phyloP scores from a whole-genome alignment of 306 rosid species.

The Abrus pulchellus region DNA sequence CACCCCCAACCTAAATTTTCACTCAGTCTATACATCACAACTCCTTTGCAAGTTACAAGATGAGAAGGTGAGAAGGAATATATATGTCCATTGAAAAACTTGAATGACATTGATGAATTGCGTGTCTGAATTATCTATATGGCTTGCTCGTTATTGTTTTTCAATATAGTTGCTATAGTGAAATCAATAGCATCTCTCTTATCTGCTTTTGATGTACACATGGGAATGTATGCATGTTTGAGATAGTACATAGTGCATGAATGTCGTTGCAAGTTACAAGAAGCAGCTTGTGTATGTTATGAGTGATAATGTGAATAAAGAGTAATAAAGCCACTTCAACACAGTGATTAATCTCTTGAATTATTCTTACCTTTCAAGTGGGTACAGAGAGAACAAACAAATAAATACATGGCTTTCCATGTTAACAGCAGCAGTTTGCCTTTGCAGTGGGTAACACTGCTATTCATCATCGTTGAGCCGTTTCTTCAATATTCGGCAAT shows the following conservation, averaged over 20 bases:
- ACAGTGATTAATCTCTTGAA: slow-evolving; percentile 2
- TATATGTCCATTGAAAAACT: not conserved
- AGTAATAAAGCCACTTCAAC: no score
- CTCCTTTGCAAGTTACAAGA: not conserved
- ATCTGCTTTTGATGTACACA: not conserved
- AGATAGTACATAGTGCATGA: not conserved
- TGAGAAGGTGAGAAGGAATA: not conserved
- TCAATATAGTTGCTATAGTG: not conserved
- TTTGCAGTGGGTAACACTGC: slow-evolving; percentile 32
- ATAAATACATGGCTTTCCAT: slow-evolving; percentile 15
- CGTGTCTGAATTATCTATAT: not conserved
- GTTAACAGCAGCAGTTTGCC: slow-evolving; percentile 40
- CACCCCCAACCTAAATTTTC: not conserved
- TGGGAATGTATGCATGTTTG: slow-evolving; percentile 5
- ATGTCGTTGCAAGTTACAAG: slow-evolving; percentile 24
- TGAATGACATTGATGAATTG: not conserved
- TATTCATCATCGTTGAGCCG: slow-evolving; percentile 14
- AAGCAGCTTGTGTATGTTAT: not conserved
- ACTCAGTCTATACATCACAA: not conserved
- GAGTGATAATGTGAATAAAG: no score
- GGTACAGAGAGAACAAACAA: slow-evolving; percentile 33
- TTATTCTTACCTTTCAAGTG: slow-evolving; percentile 21
- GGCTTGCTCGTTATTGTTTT: not conserved
- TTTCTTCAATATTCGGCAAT: slow-evolving; percentile 41
- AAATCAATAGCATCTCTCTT: not conserved